Evolutionary conservation across 2,329 filamentous ascomycete species (phyloP).

Genomic region (Cercospora zeina): DNA sequence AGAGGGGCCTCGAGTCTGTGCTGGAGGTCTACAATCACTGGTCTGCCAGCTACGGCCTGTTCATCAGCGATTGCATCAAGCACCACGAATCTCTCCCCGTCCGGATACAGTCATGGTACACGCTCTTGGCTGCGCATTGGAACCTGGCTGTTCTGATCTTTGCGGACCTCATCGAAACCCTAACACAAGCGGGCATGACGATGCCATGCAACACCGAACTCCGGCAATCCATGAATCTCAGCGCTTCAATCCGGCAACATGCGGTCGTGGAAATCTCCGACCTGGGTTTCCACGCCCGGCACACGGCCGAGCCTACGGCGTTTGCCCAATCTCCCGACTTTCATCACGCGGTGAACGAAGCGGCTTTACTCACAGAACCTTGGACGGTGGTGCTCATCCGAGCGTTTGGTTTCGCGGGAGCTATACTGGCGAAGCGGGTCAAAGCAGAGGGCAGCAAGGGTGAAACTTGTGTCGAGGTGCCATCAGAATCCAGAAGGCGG

Average conservation of each 20-base stretch:
- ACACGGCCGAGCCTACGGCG: constrained; percentile 12
- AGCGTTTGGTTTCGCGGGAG: constrained; percentile 24
- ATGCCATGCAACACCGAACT: constrained; percentile 16
- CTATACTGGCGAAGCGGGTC: constrained; percentile 17
- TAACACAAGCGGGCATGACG: constrained; percentile 17
- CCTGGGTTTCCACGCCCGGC: constrained; percentile 19
- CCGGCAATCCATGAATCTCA: constrained; percentile 17
- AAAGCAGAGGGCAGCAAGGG: constrained; percentile 9
- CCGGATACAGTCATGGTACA: constrained; percentile 30
- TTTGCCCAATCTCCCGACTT: constrained; percentile 25
- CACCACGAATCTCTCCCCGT: constrained; percentile 26
- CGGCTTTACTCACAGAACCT: constrained; percentile 28
- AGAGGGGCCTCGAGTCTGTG: constrained; percentile 21
- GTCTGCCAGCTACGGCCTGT: constrained; percentile 25
- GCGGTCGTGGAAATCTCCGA: constrained; percentile 23
- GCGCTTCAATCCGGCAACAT: constrained; percentile 13
- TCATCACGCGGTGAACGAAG: constrained; percentile 27
- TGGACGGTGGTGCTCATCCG: constrained; percentile 28
- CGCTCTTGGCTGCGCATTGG: constrained; percentile 28
- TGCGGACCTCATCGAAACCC: constrained; percentile 24
- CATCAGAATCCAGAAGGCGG: constrained; percentile 10
- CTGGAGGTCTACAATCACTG: constrained; percentile 28
- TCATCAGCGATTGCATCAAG: constrained; percentile 28
- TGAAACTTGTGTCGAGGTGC: constrained; percentile 4
- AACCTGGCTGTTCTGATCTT: constrained; percentile 27